Percentiles rank a stretch among this genome's conserved stretches.
These are phyloP conservation scores for Trichothecium roseum DNA, from an alignment of 2,329 filamentous ascomycete species.

Conservation along the genomic window DNA sequence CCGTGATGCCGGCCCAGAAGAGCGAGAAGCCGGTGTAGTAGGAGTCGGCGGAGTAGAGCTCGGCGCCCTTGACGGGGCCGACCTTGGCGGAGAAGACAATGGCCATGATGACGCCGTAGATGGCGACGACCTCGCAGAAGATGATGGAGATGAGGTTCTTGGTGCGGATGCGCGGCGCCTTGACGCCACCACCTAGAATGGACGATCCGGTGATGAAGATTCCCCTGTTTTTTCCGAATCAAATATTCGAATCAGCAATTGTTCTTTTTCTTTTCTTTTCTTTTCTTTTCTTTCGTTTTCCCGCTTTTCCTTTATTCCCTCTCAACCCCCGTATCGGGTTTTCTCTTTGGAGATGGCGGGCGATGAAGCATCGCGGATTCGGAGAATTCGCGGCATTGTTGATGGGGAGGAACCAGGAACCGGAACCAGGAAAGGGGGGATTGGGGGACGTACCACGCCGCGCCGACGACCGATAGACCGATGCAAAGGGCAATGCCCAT, in stretches of 20 bases:
- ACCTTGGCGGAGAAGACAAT: constrained; percentile 95
- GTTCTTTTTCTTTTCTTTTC: too few species aligned
- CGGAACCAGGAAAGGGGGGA: constrained; percentile 1
- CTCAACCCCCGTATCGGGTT: too few species aligned
- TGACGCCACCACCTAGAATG: constrained; percentile 93
- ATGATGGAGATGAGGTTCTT: constrained; percentile 99
- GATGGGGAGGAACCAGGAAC: too few species aligned
- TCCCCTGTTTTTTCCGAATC: constrained; percentile 51
- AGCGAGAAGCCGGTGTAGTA: constrained; percentile 93
- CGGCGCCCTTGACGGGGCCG: constrained; percentile 50
- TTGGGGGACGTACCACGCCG: constrained; percentile 66
- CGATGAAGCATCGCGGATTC: too few species aligned
- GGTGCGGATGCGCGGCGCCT: constrained; percentile 91
- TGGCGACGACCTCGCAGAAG: constrained; percentile 99
- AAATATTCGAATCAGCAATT: background rate
- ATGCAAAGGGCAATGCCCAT: constrained; percentile 91
- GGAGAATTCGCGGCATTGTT: too few species aligned
- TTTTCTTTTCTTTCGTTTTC: too few species aligned
- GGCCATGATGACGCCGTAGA: constrained; percentile 99
- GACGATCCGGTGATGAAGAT: constrained; percentile 98
- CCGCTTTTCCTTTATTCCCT: too few species aligned
- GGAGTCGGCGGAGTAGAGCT: constrained; percentile 62
- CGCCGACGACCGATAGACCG: constrained; percentile 89
- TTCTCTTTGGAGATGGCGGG: too few species aligned
- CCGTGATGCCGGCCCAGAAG: constrained; percentile 92